phyloP scores from a whole-genome alignment of 495 filamentous ascomycete genomes.

The Neurospora terricola region DNA sequence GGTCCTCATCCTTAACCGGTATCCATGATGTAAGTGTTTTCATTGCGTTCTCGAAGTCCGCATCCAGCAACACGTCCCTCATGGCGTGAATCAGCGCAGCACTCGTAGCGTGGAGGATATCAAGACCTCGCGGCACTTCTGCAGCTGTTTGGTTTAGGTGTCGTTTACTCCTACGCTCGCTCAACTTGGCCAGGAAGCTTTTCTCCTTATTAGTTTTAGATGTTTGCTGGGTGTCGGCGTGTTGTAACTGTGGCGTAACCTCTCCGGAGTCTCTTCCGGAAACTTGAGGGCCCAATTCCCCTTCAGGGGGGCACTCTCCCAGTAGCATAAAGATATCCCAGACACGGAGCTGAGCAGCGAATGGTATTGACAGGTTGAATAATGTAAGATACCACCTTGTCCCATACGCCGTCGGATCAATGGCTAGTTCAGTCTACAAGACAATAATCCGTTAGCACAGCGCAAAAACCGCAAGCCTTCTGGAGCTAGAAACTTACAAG shows the following conservation, averaged over 20 bases:
- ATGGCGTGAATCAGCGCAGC: conserved; percentile 90
- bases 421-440: conserved; percentile 62
- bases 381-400: conserved; percentile 96
- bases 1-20: conserved; percentile 87
- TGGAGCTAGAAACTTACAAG: conserved; percentile 50
- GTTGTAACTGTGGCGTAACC: neutral
- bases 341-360: conserved; percentile 90
- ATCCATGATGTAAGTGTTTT: conserved; percentile 95
- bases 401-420: conserved; percentile 84
- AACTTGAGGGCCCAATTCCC: conserved; percentile 12
- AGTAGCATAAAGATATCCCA: conserved; percentile 99
- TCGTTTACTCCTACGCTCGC: neutral
- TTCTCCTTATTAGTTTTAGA: neutral
- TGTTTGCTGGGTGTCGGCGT: conserved; percentile 4
- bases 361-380: conserved; percentile 96
- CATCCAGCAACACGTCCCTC: conserved; percentile 81
- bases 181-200: neutral
- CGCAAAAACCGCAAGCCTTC: neutral
- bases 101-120: conserved; percentile 83
- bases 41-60: conserved; percentile 97
- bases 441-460: neutral
- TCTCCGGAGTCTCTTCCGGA: neutral
- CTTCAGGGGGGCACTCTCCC: conserved; percentile 48
- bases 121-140: conserved; percentile 44
- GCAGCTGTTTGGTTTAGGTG: neutral